A percentile compares a stretch with the other conserved stretches of the same genome.
Conservation (phyloP, 192 early-diverging fungal genomes). For the Glomus cerebriforme region DNA sequence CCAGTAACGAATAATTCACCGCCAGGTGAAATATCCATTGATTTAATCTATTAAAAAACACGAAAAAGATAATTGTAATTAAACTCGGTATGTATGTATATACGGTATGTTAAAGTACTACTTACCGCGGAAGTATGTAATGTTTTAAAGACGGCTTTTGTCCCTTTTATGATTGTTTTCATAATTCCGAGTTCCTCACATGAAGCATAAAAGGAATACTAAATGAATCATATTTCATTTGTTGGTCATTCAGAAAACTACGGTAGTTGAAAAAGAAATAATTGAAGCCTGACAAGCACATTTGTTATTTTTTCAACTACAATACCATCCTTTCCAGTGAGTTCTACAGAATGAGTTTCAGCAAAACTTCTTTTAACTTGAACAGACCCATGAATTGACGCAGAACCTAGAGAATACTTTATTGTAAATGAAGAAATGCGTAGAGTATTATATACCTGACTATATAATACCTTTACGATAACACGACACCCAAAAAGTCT, state of each 20-base stretch:
- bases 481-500: conserved; percentile 55
- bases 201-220: conserved; percentile 49
- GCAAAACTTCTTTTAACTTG: conserved; percentile 29
- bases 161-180: conserved; percentile 43
- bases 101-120: no score
- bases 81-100: no score
- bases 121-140: conserved; percentile 19
- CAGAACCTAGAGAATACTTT: conserved; percentile 36
- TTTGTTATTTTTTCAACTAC: conserved; percentile 42
- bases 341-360: background rate
- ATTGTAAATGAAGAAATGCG: background rate
- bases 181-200: conserved; percentile 37
- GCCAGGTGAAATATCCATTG: conserved; percentile 52
- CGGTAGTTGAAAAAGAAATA: background rate
- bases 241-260: background rate
- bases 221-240: background rate
- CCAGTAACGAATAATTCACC: conserved; percentile 49
- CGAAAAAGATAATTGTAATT: background rate
- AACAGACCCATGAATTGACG: conserved; percentile 48
- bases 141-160: conserved; percentile 30
- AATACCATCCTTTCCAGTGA: conserved; percentile 48
- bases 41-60: conserved; percentile 34
- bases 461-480: conserved; percentile 43
- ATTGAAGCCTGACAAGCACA: conserved; percentile 27
- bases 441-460: background rate